These are phyloP conservation scores for Lactarius tabidus DNA, from an alignment of 768 basidiomycete genomes.

Conservation along the genomic window DNA sequence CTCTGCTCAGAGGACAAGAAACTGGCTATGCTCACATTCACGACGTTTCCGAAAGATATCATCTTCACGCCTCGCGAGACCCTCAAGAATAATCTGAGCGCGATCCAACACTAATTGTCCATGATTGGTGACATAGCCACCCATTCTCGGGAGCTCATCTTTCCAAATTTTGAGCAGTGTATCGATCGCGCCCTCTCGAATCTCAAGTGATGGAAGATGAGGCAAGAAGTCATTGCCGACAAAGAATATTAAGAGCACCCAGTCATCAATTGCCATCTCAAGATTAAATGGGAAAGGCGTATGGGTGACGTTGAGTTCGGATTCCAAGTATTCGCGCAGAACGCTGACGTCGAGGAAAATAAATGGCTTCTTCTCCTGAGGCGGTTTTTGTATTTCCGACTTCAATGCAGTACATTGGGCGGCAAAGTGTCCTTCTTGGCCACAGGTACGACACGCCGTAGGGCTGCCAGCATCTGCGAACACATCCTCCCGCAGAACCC, in stretches of 20 bases:
- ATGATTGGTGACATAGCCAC: slow-evolving; percentile 93
- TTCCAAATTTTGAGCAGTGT: slow-evolving; percentile 96
- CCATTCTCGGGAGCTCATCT: slow-evolving; percentile 89
- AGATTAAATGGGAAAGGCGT: slow-evolving; percentile 83
- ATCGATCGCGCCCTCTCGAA: slow-evolving; percentile 98
- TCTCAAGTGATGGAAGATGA: slow-evolving; percentile 96
- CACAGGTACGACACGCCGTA: slow-evolving; percentile 85
- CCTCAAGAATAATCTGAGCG: slow-evolving; percentile 93
- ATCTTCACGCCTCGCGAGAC: slow-evolving; percentile 90
- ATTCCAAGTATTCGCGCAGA: slow-evolving; percentile 95
- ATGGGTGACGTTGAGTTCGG: slow-evolving; percentile 87
- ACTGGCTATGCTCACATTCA: slow-evolving; percentile 56
- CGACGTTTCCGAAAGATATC: slow-evolving; percentile 90
- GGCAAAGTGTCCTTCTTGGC: slow-evolving; percentile 92
- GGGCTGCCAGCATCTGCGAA: slow-evolving; percentile 79
- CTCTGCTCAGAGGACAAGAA: slow-evolving; percentile 2
- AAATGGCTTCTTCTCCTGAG: slow-evolving; percentile 87
- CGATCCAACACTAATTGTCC: slow-evolving; percentile 81
- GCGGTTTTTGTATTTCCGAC: slow-evolving; percentile 61
- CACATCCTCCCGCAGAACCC: slow-evolving; percentile 96
- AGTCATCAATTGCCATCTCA: slow-evolving; percentile 98
- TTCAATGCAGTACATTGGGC: slow-evolving; percentile 87
- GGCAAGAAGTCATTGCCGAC: slow-evolving; percentile 99
- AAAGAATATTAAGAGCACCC: slow-evolving; percentile 99
- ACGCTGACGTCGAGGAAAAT: slow-evolving; percentile 98